These are phyloP conservation scores for Pigoraptor vietnamica DNA, from an alignment of 78 protist species.

Conservation along the genomic window DNA sequence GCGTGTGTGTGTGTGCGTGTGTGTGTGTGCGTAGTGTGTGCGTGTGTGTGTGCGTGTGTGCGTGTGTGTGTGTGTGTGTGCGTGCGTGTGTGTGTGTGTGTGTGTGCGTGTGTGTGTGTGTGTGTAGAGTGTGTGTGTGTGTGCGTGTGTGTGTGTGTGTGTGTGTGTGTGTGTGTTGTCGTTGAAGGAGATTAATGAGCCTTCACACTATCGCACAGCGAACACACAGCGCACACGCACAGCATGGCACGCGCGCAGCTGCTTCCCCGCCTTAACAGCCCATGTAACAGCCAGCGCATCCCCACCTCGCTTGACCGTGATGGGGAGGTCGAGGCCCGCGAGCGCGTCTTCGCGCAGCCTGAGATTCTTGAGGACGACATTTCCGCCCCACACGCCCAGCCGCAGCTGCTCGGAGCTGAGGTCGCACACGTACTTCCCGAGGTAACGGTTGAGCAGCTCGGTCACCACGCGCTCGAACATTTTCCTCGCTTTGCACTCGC, in stretches of 20 bases:
- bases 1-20: neutral
- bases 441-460: slow-evolving; percentile 2
- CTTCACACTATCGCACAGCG: too few species aligned
- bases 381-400: slow-evolving; percentile 17
- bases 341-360: neutral
- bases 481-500: neutral
- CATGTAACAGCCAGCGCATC: too few species aligned
- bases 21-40: neutral
- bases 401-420: neutral
- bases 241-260: too few species aligned
- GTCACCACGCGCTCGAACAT: slow-evolving; percentile 9
- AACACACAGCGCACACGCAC: too few species aligned
- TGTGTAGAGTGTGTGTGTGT: neutral
- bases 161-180: neutral
- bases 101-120: too few species aligned
- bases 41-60: neutral
- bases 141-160: neutral
- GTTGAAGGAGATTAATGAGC: too few species aligned
- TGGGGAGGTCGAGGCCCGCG: neutral
- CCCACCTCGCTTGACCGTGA: neutral
- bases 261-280: too few species aligned
- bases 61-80: neutral
- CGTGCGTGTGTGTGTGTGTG: too few species aligned
- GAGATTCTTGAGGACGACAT: slow-evolving; percentile 7
- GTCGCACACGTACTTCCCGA: neutral